These are phyloP conservation scores for Pseudoneurospora amorphoporcata DNA, from an alignment of 495 filamentous ascomycete species.

Conservation along the genomic window DNA sequence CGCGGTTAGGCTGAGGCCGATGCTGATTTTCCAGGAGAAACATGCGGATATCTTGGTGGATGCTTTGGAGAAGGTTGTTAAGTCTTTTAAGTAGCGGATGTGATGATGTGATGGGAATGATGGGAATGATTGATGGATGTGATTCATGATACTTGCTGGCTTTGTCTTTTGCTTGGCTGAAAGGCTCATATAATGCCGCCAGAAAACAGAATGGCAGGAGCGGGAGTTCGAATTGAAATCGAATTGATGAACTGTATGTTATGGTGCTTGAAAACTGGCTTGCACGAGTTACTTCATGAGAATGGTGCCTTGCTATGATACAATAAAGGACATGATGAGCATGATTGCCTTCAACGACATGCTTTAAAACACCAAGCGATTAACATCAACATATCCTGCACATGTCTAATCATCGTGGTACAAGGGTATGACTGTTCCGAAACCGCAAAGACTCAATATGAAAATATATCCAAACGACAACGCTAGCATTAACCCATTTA, in stretches of 20 bases:
- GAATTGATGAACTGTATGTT: neutral
- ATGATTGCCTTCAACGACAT: neutral
- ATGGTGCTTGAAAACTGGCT: neutral
- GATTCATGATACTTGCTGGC: neutral
- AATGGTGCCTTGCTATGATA: neutral
- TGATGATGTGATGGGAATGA: neutral
- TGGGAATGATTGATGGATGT: neutral
- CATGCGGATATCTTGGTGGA: constrained; percentile 58
- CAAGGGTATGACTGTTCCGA: neutral
- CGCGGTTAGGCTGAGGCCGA: constrained; percentile 81
- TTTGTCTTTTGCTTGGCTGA: neutral
- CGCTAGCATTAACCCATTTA: neutral
- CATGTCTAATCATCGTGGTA: neutral
- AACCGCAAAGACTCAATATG: neutral
- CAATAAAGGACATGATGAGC: neutral
- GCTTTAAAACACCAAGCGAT: neutral
- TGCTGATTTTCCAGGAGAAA: constrained; percentile 92
- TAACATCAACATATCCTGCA: neutral
- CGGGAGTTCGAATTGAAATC: neutral
- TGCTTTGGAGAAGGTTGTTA: constrained; percentile 64
- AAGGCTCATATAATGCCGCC: neutral
- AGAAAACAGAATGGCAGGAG: neutral
- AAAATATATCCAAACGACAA: neutral
- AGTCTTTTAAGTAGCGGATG: constrained; percentile 20
- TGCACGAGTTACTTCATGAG: neutral